Evolutionary conservation across 495 filamentous ascomycete genomes (phyloP), one percentile per base, ranked within the genome.

Genomic region (Penicillium robsamsonii): DNA sequence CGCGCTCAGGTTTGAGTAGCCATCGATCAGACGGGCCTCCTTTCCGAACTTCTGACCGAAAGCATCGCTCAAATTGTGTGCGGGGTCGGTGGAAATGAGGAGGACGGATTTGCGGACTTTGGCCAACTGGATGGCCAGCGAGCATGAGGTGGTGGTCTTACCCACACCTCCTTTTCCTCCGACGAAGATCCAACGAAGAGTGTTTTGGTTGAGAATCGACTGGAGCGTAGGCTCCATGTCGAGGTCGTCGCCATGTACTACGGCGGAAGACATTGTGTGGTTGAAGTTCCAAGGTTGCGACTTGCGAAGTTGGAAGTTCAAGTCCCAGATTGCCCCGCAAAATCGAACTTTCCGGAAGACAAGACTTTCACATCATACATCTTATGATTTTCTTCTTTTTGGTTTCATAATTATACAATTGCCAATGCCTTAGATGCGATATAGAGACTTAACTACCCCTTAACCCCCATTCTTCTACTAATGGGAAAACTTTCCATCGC

Each of bases 41-140:
- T 99, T 99, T 72, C 94, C 94, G 69, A 99, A 99, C 74, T 99
- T 97, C 76, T 97, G 93, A 62, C 88, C 90, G 69, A 99, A 97
- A 50, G 94, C 94, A 78, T 99, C 94, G 70, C 89, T 94, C 50
- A 99, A 82, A 74, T 99, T 99, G 82, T 99, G 94, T 48, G 94
- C 94, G 55, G 94, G 94, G 71, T 99, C 94, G 63, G 94, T 99
- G 25, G 92, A 97, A 75, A 99, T 97, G 61, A 99, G 86, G 41
- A 99, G 81, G 44, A 99, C 95, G 44, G 90, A 95, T 70, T 91
- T 90, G 76, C 95, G 91, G 54, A 90, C 91, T 75, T 90, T 93
- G 66, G 94, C 90, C n/a, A 99, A 87, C 72, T 99, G 94, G 67
- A 97, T 97, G 50, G 94, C 94, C 46, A 99, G 87, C 40, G 91